These are phyloP conservation scores for Erodium texanum DNA, from an alignment of 441 rosid species.

Conservation along the genomic window DNA sequence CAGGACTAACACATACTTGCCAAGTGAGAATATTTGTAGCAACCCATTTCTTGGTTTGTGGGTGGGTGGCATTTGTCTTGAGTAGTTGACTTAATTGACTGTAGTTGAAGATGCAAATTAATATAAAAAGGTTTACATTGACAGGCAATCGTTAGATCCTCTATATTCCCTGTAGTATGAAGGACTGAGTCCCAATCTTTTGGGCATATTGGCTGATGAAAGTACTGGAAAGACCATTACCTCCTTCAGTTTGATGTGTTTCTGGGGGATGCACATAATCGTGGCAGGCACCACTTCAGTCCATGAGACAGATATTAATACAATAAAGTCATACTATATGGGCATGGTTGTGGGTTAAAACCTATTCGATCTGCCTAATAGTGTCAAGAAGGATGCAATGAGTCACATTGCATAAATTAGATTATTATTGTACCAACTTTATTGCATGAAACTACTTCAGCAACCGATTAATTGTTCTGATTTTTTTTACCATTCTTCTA, in stretches of 20 bases:
- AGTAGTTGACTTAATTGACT: not conserved
- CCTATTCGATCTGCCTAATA: not conserved
- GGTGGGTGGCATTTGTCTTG: too few species aligned
- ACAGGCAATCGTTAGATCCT: not conserved
- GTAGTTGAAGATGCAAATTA: not conserved
- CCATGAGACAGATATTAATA: not conserved
- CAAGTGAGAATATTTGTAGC: not conserved
- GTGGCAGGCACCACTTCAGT: not conserved
- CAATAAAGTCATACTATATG: not conserved
- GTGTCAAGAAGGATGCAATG: not conserved
- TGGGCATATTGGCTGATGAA: not conserved
- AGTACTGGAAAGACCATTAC: not conserved
- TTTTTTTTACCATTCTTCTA: not conserved
- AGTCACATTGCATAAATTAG: not conserved
- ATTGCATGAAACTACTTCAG: too few species aligned
- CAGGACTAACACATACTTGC: not conserved
- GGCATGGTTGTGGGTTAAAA: not conserved
- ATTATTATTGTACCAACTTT: not conserved
- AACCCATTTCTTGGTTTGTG: not conserved
- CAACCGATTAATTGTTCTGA: too few species aligned
- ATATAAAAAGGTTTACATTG: not conserved
- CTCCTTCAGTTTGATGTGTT: not conserved
- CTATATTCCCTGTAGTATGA: conserved; percentile 1
- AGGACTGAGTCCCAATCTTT: not conserved
- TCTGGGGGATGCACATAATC: not conserved